Conservation (phyloP, 208 protist genomes). For the Crithidia bombi region DNA sequence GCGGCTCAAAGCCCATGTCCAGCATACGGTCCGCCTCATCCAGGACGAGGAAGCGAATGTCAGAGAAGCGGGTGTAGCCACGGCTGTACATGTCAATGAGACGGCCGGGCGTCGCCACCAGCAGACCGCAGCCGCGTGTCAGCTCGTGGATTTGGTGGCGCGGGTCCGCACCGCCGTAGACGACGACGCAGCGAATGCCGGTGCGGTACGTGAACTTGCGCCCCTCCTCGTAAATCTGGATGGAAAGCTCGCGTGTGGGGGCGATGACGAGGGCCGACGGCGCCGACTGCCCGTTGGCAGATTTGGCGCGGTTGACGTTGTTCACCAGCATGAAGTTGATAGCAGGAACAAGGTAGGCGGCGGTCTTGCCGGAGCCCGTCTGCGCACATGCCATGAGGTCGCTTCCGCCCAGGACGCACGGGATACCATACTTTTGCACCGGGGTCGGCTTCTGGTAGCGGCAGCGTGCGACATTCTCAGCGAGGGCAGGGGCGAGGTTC, state of each 20-base stretch:
- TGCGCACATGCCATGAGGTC: slow-evolving; percentile 99
- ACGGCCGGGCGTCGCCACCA: slow-evolving; percentile 93
- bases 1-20: slow-evolving; percentile 99
- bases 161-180: slow-evolving; percentile 98
- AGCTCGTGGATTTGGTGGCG: slow-evolving; percentile 97
- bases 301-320: slow-evolving; percentile 53
- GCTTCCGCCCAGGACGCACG: slow-evolving; percentile 90
- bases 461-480: slow-evolving; percentile 94
- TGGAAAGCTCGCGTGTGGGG: slow-evolving; percentile 97
- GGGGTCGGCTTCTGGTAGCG: slow-evolving; percentile 98
- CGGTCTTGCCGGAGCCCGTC: slow-evolving; percentile 99
- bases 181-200: slow-evolving; percentile 93
- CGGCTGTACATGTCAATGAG: slow-evolving; percentile 88
- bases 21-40: slow-evolving; percentile 99
- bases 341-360: slow-evolving; percentile 98
- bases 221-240: slow-evolving; percentile 98
- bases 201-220: slow-evolving; percentile 97
- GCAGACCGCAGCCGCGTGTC: slow-evolving; percentile 94
- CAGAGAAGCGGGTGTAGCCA: slow-evolving; percentile 84
- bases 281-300: slow-evolving; percentile 59
- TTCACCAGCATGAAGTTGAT: slow-evolving; percentile 92
- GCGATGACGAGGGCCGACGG: slow-evolving; percentile 96
- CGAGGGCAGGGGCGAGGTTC: slow-evolving; percentile 86
- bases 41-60: slow-evolving; percentile 96
- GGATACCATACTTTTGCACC: slow-evolving; percentile 98